phyloP scores from a whole-genome alignment of 371 early-diverging fungal species.

The Mortierella sp. region DNA sequence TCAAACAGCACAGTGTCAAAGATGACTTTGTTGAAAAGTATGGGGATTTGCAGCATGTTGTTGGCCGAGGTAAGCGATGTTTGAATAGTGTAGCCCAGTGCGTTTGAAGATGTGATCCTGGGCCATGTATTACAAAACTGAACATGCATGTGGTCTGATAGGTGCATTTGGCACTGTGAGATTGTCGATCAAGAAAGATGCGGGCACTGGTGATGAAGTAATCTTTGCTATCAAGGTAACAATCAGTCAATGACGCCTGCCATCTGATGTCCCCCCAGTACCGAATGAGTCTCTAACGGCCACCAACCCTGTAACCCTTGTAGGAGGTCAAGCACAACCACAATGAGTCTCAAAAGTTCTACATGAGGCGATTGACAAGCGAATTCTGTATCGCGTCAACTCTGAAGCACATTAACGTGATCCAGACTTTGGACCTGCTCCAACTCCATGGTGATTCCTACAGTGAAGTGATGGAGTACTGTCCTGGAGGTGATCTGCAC shows the following conservation, averaged over 20 bases:
- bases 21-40: conserved; percentile 40
- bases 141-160: no score
- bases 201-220: conserved; percentile 14
- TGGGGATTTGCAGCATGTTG: conserved; percentile 46
- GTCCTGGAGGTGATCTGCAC: conserved; percentile 74
- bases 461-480: conserved; percentile 79
- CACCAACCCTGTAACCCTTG: no score
- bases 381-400: conserved; percentile 80
- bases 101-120: no score
- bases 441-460: conserved; percentile 65
- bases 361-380: conserved; percentile 72
- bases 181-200: conserved; percentile 23
- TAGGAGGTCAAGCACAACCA: conserved; percentile 71
- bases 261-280: no score
- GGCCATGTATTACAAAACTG: no score
- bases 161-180: conserved; percentile 36
- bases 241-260: no score
- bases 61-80: conserved; percentile 47
- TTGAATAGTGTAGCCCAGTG: no score
- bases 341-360: conserved; percentile 68
- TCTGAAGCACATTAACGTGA: conserved; percentile 74
- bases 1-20: conserved; percentile 17
- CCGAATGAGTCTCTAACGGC: no score
- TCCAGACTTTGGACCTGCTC: conserved; percentile 77
- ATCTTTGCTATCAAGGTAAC: conserved; percentile 36